Conservation (phyloP, 371 early-diverging fungal species). For the Zopfochytrium polystomum region DNA sequence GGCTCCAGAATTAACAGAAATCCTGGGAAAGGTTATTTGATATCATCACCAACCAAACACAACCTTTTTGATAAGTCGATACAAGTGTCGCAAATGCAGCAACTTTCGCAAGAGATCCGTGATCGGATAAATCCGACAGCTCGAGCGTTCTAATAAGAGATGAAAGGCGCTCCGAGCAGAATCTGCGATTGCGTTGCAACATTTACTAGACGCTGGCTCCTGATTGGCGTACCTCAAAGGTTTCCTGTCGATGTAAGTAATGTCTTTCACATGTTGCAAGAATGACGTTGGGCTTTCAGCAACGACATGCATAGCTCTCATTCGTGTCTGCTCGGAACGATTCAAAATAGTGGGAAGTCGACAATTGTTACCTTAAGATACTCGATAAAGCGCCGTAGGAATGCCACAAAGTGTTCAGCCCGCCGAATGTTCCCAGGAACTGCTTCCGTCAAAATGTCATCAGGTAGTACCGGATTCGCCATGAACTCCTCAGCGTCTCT, state of each 20-base stretch:
- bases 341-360: too few species aligned
- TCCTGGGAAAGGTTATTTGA: too few species aligned
- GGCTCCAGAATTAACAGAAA: conserved; percentile 98
- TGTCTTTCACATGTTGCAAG: conserved; percentile 85
- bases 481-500: conserved; percentile 47
- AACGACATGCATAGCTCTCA: conserved; percentile 96
- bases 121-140: conserved; percentile 86
- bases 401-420: conserved; percentile 97
- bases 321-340: too few species aligned
- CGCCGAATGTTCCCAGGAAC: conserved; percentile 98
- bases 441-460: conserved; percentile 88
- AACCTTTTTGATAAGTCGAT: conserved; percentile 94
- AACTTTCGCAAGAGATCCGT: conserved; percentile 76
- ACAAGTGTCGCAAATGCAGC: conserved; percentile 95
- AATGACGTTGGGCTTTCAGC: conserved; percentile 95
- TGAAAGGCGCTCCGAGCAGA: conserved; percentile 90
- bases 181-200: conserved; percentile 39
- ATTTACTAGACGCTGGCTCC: background rate
- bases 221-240: conserved; percentile 64
- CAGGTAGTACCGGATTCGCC: conserved; percentile 77
- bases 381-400: conserved; percentile 95
- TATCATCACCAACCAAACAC: too few species aligned
- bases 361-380: too few species aligned
- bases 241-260: conserved; percentile 90
- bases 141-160: conserved; percentile 89